These are phyloP conservation scores for Hypoxylon fragiforme DNA, from an alignment of 495 filamentous ascomycete genomes.

Conservation along the genomic window DNA sequence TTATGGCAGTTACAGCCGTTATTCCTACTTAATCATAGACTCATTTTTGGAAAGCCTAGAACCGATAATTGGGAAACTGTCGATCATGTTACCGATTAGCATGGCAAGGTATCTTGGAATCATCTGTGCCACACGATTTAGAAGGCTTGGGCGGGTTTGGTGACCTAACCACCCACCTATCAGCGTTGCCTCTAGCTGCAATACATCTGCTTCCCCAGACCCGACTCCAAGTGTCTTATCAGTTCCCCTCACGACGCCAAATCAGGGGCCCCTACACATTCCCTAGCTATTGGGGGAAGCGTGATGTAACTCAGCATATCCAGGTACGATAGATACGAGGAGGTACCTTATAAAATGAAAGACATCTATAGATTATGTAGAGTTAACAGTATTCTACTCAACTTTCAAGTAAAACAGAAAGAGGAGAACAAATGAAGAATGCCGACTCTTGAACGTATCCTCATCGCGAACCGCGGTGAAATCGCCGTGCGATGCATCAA, in stretches of 20 bases:
- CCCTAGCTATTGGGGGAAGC: too few species aligned
- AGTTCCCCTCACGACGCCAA: slow-evolving; percentile 16
- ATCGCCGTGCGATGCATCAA: slow-evolving; percentile 56
- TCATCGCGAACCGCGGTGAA: slow-evolving; percentile 59
- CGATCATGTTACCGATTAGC: not conserved
- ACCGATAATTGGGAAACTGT: not conserved
- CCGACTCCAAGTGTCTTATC: slow-evolving; percentile 12
- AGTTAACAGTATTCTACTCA: too few species aligned
- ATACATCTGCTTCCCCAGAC: slow-evolving; percentile 6
- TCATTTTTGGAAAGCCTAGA: not conserved
- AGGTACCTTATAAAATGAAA: too few species aligned
- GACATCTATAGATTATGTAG: too few species aligned
- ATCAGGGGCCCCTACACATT: too few species aligned
- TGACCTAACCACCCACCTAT: too few species aligned
- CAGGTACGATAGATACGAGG: not conserved
- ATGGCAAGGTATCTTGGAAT: not conserved
- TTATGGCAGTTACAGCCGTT: not conserved
- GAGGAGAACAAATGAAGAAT: too few species aligned
- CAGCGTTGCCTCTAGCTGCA: not conserved
- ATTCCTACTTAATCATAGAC: not conserved
- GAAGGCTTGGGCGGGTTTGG: too few species aligned
- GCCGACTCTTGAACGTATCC: slow-evolving; percentile 17
- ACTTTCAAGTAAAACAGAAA: too few species aligned
- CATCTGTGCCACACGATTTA: too few species aligned
- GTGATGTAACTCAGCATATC: not conserved